Base-by-base conservation (phyloP, 2,329 filamentous ascomycete species). In the Colletotrichum caudatum region DNA sequence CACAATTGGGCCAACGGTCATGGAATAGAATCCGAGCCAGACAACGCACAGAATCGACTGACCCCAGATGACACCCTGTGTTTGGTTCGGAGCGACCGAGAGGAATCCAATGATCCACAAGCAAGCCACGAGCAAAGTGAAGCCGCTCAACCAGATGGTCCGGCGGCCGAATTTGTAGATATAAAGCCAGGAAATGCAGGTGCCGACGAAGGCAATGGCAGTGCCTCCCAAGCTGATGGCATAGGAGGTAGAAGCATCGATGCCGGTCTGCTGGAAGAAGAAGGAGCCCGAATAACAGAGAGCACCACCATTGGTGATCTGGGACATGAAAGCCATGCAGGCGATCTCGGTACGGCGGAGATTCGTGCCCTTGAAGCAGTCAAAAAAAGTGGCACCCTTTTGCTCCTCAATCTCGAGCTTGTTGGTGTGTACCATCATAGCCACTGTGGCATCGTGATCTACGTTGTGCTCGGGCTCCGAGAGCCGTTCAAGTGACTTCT, bases 281-380 rank as follows among this genome's bases (percentile, higher is more conserved):
- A 84, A 86, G 35, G 82, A 82, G 14, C 81, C 81, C 12, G 77
- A 81, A 73, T 84, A 84, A 75, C 81, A 81, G 35, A 83, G 77
- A 18, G 81, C 79, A 50, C 80, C 80, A 18, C 84, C 81, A 66
- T 81, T 78, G 6, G 81, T 81, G 74, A 83, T 82, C 72, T 86
- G 84, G 1, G 79, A 81, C 48, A 82, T 69, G 75, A 83, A 83
- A 20, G 78, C 70, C 78, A 83, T 79, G 74, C 81, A 81, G 33
- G 81, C 81, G 64, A 86, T 83, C 75, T 86, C 82, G 5, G 84
- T 85, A 54, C 84, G 82, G 51, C 83, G 82, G 2, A 81, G 78
- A 75, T 88, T 83, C 20, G 81, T 81, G 35, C 85, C 85, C 14
- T 78, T 78, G 81, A 88, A 87, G 71, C 82, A 84, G 73, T 88